These are phyloP conservation scores for Malassezia obtusa DNA, from an alignment of 1,284 basidiomycete genomes.

Conservation along the genomic window DNA sequence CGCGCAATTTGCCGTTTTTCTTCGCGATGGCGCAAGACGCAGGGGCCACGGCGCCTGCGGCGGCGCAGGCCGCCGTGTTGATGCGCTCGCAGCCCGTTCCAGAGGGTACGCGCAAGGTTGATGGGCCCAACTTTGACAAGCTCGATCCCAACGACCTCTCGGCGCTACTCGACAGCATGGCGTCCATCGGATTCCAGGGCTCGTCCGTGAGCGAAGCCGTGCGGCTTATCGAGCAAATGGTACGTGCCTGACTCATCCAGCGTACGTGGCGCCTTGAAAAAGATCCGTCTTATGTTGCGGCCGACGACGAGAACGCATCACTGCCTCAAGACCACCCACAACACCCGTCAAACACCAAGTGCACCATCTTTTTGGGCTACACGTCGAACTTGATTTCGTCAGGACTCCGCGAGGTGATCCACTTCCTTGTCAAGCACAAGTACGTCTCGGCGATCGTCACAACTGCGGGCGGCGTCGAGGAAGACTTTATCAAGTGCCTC, in stretches of 20 bases:
- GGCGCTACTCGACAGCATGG: conserved; percentile 67
- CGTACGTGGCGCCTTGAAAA: conserved; percentile 31
- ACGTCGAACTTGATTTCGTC: conserved; percentile 98
- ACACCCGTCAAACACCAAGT: conserved; percentile 54
- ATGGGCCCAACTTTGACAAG: conserved; percentile 77
- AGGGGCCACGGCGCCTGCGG: background rate
- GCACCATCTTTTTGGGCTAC: conserved; percentile 89
- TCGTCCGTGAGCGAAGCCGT: conserved; percentile 80
- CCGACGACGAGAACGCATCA: conserved; percentile 18
- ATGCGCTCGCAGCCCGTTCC: conserved; percentile 21
- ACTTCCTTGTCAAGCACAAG: conserved; percentile 85
- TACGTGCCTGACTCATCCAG: conserved; percentile 47
- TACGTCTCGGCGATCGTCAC: conserved; percentile 85
- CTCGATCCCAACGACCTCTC: conserved; percentile 57
- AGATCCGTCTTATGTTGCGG: conserved; percentile 16
- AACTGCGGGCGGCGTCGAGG: conserved; percentile 95
- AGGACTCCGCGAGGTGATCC: conserved; percentile 83
- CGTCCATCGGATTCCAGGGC: conserved; percentile 90
- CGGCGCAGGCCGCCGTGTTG: conserved; percentile 20
- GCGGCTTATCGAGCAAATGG: conserved; percentile 81
- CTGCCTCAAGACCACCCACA: conserved; percentile 22
- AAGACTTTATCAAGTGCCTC: conserved; percentile 98
- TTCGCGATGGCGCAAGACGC: background rate
- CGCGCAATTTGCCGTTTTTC: conserved; percentile 1
- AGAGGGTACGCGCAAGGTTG: conserved; percentile 53